Base-by-base conservation (phyloP, 225 moss, liverwort and hornwort genomes). In the Rhytidiadelphus loreus region DNA sequence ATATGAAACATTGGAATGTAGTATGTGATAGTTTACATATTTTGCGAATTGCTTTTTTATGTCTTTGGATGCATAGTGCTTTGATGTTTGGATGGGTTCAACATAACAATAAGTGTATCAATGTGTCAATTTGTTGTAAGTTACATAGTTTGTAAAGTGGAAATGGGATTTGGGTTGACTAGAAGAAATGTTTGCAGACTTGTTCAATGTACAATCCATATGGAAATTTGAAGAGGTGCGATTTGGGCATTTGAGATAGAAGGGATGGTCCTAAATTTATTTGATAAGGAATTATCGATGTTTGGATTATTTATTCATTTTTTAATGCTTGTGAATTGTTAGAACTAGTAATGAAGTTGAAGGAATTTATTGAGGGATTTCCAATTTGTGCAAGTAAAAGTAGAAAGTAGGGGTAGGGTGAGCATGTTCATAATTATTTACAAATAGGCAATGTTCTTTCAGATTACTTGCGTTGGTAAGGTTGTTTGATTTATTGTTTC, bases 401-500 rank as follows among this genome's bases (percentile, higher is more conserved):
- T 35, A 62, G 18, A 33, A 18, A 68, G 6, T 23, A 68, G 6
- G 0, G 9, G 4, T 11, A 69, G 4, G 39, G 3, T 39, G 20
- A 24, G 0, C 2, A 8, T 7, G 1, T 70, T 24, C 6, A 41
- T 41, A 13, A 2, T 7, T 24, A 24, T 41, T 4, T 4, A 13
- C 1, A 2, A 21, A 3, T 13, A 14, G 8, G 8, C 0, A 0
- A 24, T 70, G 41, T 24, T 41, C 2, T 70, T 70, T 23, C 2
- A 70, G 1, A 41, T 14, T 24, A 25, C 8, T 0, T 25, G 1
- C 2, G 2, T 24, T 69, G 13, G 4, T 8, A 70, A 39, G 39
- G 22, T 41, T 70, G 4, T 24, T 0, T 41, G 0, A 24, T 24
- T 70, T 8, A 25, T 70, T 8, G 2, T 69, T 69, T 69, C 13